Percentiles rank a stretch among this genome's conserved stretches.
Conservation (phyloP, 768 basidiomycete genomes). For the Trametes gibbosa region DNA sequence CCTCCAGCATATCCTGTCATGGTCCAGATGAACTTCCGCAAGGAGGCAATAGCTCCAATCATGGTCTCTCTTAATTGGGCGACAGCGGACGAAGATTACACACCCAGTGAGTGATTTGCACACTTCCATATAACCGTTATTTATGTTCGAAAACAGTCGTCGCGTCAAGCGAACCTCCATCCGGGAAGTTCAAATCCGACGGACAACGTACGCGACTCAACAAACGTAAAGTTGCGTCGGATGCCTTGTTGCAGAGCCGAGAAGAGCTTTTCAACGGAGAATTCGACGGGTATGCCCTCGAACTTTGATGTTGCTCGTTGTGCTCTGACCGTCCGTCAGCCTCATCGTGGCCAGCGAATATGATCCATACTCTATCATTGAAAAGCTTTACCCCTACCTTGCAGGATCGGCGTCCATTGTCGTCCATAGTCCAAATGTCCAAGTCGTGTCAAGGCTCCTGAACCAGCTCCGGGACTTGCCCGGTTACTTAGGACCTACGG, state of each 20-base stretch:
- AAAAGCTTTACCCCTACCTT: conserved; percentile 71
- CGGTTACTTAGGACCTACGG: conserved; percentile 68
- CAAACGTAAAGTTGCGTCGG: conserved; percentile 73
- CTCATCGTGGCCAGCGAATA: conserved; percentile 82
- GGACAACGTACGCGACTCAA: conserved; percentile 67
- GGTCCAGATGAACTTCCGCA: conserved; percentile 81
- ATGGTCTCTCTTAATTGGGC: conserved; percentile 87
- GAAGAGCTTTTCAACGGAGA: conserved; percentile 83
- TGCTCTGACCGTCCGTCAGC: conserved; percentile 36
- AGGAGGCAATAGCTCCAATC: conserved; percentile 47
- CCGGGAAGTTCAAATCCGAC: conserved; percentile 64
- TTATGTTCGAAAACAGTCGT: conserved; percentile 41
- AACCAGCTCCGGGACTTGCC: conserved; percentile 62
- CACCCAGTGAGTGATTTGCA: conserved; percentile 46
- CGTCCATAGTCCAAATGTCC: conserved; percentile 78
- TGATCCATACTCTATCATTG: conserved; percentile 78
- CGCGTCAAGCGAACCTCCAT: conserved; percentile 55
- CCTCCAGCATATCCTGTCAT: conserved; percentile 89
- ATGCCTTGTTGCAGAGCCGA: conserved; percentile 58
- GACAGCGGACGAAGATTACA: conserved; percentile 75
- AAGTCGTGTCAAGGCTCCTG: conserved; percentile 81
- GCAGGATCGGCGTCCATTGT: conserved; percentile 85
- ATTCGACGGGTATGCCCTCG: conserved; percentile 73
- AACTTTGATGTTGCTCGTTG: not conserved
- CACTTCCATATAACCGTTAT: not conserved